Conservation (phyloP, 2,329 filamentous ascomycete genomes). For the Diaporthe citri region DNA sequence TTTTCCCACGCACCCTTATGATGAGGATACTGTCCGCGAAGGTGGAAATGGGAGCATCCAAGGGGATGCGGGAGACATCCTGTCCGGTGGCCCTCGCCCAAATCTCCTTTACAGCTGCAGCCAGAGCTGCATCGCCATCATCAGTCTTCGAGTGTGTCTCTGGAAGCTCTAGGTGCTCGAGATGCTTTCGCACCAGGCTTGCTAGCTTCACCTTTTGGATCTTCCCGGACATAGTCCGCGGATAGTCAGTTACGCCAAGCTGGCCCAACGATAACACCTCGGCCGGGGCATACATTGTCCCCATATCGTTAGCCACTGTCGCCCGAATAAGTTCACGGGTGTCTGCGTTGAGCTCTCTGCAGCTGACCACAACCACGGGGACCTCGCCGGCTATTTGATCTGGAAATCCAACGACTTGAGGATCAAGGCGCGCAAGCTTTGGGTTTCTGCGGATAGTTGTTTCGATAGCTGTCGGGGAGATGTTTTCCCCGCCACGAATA, state of each 20-base stretch:
- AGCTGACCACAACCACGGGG: neutral
- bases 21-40: constrained; percentile 4
- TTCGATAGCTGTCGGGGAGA: neutral
- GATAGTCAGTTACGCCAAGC: neutral
- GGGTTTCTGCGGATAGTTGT: neutral
- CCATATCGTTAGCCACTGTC: neutral
- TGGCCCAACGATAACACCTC: neutral
- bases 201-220: constrained; percentile 10
- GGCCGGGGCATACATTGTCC: neutral
- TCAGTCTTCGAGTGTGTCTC: no score
- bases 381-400: neutral
- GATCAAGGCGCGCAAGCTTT: neutral
- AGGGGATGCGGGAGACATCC: neutral
- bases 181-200: neutral
- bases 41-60: neutral
- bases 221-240: neutral
- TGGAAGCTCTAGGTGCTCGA: neutral
- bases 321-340: neutral
- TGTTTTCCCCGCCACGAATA: neutral
- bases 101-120: neutral
- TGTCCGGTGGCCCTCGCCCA: constrained; percentile 1
- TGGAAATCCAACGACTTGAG: neutral
- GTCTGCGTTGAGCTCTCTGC: neutral
- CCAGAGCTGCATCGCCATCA: neutral
- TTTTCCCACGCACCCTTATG: neutral